Evolutionary conservation across 352 stramenopile species (phyloP), one percentile per base, ranked within the genome.

Genomic region (Phytopythium aichiense): DNA sequence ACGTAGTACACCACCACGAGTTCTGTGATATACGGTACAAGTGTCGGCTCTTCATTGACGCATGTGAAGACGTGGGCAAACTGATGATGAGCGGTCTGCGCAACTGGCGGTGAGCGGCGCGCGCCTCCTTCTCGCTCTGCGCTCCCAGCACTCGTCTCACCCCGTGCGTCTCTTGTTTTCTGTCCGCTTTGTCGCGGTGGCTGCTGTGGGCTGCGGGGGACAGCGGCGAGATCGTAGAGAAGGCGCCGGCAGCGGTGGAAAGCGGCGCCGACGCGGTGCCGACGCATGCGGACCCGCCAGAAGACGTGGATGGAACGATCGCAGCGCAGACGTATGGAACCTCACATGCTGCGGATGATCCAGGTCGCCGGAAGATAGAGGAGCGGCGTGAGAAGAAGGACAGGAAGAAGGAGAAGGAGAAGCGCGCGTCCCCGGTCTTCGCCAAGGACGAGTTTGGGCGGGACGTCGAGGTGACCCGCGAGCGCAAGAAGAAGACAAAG

Each of bases 381-480:
- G 25, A 38, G 2, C 6, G 16, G 15, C 6, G 15, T 1, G 23
- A 49, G 22, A 38, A 18, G 35, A 58, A 50, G 37, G 7, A 25
- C 8, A 37, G 28, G 12, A 46, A 50, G 31, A 43, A 48, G n/a
- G 22, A 58, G 52, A 46, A 58, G 28, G 9, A 56, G 54, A 77
- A 66, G 45, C 46, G 65, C 23, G 74, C 65, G 7, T 63, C 63
- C 9, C 52, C 67, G 5, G 46, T 66, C 23, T 65, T 76, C 13
- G 50, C 51, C n/a, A 92, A 91, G 56, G 86, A 95, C 61, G 86
- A 95, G 54, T 95, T 93, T 61, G 86, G 86, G 28, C 84, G 86
- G 7, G 84, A 93, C 48, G 60, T 92, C 22, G 67, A 72, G 15
- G 52, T 73, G 9, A 64, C 69, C 49, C 60, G 58, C 22, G 75